phyloP scores from a whole-genome alignment of 768 basidiomycete species.

The Strobilomyces echinocephalus region DNA sequence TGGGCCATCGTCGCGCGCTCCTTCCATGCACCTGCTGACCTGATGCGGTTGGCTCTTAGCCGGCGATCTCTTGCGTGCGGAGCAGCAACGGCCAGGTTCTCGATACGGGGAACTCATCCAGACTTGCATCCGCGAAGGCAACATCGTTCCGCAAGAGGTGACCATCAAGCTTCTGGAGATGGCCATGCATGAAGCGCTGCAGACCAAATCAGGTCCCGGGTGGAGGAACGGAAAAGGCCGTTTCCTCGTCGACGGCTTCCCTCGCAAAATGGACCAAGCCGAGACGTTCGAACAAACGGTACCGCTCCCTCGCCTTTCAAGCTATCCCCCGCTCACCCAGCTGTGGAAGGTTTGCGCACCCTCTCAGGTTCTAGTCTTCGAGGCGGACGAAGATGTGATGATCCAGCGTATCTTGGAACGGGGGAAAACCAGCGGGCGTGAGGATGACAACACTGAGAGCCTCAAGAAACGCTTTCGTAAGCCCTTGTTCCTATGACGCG shows the following conservation, averaged over 20 bases:
- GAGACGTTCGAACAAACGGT: slow-evolving; percentile 84
- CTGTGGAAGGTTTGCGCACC: slow-evolving; percentile 68
- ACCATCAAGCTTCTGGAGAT: slow-evolving; percentile 94
- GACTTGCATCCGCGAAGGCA: slow-evolving; percentile 84
- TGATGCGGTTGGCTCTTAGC: slow-evolving; percentile 42
- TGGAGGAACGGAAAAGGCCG: slow-evolving; percentile 74
- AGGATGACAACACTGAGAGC: slow-evolving; percentile 90
- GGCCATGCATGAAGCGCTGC: slow-evolving; percentile 71
- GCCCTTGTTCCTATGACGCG: slow-evolving; percentile 22
- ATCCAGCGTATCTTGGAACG: slow-evolving; percentile 79
- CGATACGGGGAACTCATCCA: slow-evolving; percentile 80
- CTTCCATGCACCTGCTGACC: slow-evolving; percentile 8
- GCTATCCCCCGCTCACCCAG: neutral
- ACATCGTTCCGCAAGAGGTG: slow-evolving; percentile 94
- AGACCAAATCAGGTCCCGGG: slow-evolving; percentile 40
- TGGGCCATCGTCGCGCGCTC: slow-evolving; percentile 30
- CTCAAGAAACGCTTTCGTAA: slow-evolving; percentile 95
- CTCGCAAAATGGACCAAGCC: slow-evolving; percentile 98
- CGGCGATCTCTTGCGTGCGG: slow-evolving; percentile 95
- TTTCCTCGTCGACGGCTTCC: slow-evolving; percentile 96
- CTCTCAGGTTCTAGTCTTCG: slow-evolving; percentile 77
- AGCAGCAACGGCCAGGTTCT: slow-evolving; percentile 84
- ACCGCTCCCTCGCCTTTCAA: neutral
- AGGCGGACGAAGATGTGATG: slow-evolving; percentile 86
- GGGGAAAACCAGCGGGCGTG: slow-evolving; percentile 89